Evolutionary conservation across 176 grass and related monocot genomes (phyloP).

Genomic region (Phragmites australis): DNA sequence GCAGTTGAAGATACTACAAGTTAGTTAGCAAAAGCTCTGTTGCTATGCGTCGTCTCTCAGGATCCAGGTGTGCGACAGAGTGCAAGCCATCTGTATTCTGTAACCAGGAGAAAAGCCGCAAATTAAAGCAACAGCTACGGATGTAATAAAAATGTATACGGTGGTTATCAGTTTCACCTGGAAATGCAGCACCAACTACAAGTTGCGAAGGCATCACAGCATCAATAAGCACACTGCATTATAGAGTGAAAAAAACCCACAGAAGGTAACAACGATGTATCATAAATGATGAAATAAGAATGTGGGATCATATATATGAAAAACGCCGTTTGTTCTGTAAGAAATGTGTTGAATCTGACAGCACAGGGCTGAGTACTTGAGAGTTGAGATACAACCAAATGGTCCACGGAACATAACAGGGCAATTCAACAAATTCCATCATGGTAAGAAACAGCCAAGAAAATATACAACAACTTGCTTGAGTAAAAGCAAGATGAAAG

Average conservation of each 20-base stretch:
- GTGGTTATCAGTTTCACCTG: not conserved
- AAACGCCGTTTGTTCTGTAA: no score
- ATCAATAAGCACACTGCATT: not conserved
- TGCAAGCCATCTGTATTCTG: not conserved
- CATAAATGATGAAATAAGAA: no score
- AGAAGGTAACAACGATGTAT: not conserved
- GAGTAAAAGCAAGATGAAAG: not conserved
- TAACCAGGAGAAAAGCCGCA: not conserved
- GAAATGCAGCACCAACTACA: not conserved
- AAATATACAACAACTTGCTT: not conserved
- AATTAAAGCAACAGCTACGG: not conserved
- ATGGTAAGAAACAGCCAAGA: not conserved
- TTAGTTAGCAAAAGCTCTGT: not conserved
- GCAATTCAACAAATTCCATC: not conserved
- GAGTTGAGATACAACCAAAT: no score
- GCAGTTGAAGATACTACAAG: constrained; percentile 34
- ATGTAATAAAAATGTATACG: not conserved
- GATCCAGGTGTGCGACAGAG: no score
- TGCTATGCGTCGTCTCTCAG: not conserved
- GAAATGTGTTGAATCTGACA: not conserved
- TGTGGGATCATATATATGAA: no score
- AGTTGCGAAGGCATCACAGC: not conserved
- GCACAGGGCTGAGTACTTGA: not conserved
- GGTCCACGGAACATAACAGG: not conserved
- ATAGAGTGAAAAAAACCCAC: not conserved